Conservation (phyloP, 306 rosid genomes). For the Prunus mume region DNA sequence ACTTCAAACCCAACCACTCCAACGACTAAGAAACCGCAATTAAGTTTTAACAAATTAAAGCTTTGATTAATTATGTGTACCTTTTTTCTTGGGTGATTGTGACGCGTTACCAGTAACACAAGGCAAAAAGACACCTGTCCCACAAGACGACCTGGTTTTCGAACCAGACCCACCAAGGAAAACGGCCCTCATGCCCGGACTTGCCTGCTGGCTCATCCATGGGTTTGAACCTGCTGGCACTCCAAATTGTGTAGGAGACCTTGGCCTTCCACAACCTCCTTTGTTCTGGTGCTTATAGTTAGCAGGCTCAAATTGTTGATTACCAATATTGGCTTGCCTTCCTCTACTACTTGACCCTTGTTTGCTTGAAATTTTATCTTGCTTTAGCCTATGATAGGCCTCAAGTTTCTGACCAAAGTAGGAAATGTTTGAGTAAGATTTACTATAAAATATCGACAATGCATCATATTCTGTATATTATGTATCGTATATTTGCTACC, state of each 20-base stretch:
- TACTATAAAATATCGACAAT: neutral
- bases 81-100: slow-evolving; percentile 33
- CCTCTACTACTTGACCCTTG: slow-evolving; percentile 14
- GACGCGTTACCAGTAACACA: slow-evolving; percentile 28
- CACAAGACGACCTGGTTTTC: slow-evolving; percentile 33
- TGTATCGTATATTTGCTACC: too few relatives aligned
- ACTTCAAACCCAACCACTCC: slow-evolving; percentile 27
- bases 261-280: slow-evolving; percentile 12
- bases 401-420: slow-evolving; percentile 1
- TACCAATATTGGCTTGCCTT: neutral
- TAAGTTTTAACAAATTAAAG: neutral
- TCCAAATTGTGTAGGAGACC: neutral
- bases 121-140: slow-evolving; percentile 87
- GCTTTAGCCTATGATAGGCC: slow-evolving; percentile 20
- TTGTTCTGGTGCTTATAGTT: slow-evolving; percentile 22
- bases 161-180: slow-evolving; percentile 41
- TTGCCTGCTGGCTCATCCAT: slow-evolving; percentile 21
- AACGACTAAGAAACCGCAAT: slow-evolving; percentile 19
- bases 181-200: slow-evolving; percentile 39
- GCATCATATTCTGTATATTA: neutral
- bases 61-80: slow-evolving; percentile 8
- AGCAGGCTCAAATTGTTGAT: slow-evolving; percentile 9
- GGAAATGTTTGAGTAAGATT: neutral
- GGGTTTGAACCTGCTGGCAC: neutral
- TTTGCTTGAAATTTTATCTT: slow-evolving; percentile 32